Conservation (phyloP, 148 eudicot species). For the Rhododendron griersonianum region DNA sequence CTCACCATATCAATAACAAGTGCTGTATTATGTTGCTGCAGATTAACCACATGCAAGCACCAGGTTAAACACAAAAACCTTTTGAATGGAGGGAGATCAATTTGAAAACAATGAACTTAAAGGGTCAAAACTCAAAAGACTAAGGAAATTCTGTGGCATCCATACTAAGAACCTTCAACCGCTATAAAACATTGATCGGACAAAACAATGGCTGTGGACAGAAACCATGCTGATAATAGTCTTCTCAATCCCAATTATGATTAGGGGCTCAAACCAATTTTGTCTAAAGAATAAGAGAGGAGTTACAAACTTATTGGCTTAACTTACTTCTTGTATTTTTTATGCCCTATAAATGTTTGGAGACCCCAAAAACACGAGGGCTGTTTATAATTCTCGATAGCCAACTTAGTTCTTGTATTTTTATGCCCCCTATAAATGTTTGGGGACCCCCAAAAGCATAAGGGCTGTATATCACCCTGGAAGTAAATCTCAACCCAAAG, state of each 20-base stretch:
- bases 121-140: background rate
- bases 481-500: background rate
- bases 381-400: background rate
- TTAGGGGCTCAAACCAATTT: background rate
- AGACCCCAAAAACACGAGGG: background rate
- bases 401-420: background rate
- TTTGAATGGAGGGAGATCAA: background rate
- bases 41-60: background rate
- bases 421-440: background rate
- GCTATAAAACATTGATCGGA: background rate
- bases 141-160: background rate
- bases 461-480: background rate
- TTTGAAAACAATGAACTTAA: background rate
- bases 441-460: background rate
- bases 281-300: background rate
- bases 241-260: background rate
- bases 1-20: slow-evolving; percentile 65
- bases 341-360: background rate
- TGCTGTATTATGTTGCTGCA: slow-evolving; percentile 71
- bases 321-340: background rate
- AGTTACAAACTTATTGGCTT: background rate
- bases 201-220: background rate
- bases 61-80: background rate
- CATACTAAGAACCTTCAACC: background rate
- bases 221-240: background rate